phyloP scores from a whole-genome alignment of 139 green algal species.

The Monoraphidium neglectum region DNA sequence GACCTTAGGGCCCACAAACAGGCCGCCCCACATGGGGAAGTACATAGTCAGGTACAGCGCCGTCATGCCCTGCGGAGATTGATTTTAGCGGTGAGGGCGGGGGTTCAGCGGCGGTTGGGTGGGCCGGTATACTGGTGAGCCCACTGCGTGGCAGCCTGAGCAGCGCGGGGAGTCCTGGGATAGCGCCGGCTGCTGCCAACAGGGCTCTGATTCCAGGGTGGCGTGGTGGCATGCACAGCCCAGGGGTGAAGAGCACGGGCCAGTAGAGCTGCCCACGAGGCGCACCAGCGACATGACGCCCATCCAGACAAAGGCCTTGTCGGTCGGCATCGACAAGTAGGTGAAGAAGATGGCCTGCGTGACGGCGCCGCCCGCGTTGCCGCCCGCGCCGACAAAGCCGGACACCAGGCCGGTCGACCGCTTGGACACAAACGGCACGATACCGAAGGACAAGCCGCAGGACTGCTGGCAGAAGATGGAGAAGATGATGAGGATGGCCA shows the following conservation, averaged over 20 bases:
- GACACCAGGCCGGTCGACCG: slow-evolving; percentile 83
- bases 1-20: slow-evolving; percentile 69
- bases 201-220: too few species aligned
- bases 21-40: slow-evolving; percentile 95
- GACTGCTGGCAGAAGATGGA: slow-evolving; percentile 78
- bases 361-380: slow-evolving; percentile 85
- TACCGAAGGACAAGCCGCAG: slow-evolving; percentile 71
- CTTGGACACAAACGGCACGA: slow-evolving; percentile 89
- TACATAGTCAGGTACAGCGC: slow-evolving; percentile 71
- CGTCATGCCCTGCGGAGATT: slow-evolving; percentile 44
- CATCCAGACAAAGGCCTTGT: slow-evolving; percentile 81
- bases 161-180: too few species aligned
- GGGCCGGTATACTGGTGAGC: too few species aligned
- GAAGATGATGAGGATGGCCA: slow-evolving; percentile 86
- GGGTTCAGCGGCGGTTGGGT: too few species aligned
- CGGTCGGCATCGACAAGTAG: slow-evolving; percentile 8
- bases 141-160: too few species aligned
- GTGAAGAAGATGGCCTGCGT: slow-evolving; percentile 92
- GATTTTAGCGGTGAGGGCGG: too few species aligned
- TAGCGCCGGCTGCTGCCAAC: too few species aligned
- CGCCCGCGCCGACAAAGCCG: slow-evolving; percentile 90
- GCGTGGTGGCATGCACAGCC: too few species aligned
- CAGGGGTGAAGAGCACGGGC: too few species aligned
- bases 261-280: too few species aligned
- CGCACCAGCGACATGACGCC: slow-evolving; percentile 77